Conservation (phyloP, 192 early-diverging fungal species). For the Coemansia javaensis region DNA sequence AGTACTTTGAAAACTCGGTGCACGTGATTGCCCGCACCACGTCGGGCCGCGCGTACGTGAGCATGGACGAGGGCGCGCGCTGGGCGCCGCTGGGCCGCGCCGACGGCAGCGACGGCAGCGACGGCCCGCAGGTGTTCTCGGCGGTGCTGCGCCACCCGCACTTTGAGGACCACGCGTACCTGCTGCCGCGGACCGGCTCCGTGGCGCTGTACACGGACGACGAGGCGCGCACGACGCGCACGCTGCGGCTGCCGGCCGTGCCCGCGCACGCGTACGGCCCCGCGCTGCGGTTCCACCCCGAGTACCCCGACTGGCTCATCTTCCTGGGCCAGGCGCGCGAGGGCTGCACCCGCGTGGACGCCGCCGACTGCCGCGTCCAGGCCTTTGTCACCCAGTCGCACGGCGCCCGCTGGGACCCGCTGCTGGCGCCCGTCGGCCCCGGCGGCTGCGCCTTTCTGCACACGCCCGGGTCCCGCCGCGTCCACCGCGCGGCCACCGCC, state of each 20-base stretch:
- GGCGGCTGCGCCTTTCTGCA: conserved; percentile 43
- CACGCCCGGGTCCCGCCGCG: conserved; percentile 49
- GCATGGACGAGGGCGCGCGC: conserved; percentile 59
- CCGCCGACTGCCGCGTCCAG: conserved; percentile 61
- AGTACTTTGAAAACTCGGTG: conserved; percentile 65
- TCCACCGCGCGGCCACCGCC: conserved; percentile 59
- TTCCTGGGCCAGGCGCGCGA: conserved; percentile 60
- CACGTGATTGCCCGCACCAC: conserved; percentile 53
- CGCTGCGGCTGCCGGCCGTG: conserved; percentile 53
- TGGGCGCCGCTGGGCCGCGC: conserved; percentile 51
- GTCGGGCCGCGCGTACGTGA: conserved; percentile 51
- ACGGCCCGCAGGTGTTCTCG: conserved; percentile 26
- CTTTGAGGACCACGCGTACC: conserved; percentile 56
- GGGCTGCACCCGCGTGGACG: conserved; percentile 44
- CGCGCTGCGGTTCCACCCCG: conserved; percentile 79
- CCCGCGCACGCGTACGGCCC: conserved; percentile 61
- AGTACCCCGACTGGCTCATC: conserved; percentile 74
- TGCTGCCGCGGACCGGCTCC: conserved; percentile 51
- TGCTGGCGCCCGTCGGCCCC: conserved; percentile 38
- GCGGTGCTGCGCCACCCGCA: conserved; percentile 62
- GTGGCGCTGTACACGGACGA: conserved; percentile 60
- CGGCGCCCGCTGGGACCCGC: conserved; percentile 62
- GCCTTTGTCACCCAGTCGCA: conserved; percentile 67
- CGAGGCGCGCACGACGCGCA: conserved; percentile 52
- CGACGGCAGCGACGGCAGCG: not conserved